Base-by-base conservation (phyloP, 495 filamentous ascomycete species). In the Articulospora tetracladia region DNA sequence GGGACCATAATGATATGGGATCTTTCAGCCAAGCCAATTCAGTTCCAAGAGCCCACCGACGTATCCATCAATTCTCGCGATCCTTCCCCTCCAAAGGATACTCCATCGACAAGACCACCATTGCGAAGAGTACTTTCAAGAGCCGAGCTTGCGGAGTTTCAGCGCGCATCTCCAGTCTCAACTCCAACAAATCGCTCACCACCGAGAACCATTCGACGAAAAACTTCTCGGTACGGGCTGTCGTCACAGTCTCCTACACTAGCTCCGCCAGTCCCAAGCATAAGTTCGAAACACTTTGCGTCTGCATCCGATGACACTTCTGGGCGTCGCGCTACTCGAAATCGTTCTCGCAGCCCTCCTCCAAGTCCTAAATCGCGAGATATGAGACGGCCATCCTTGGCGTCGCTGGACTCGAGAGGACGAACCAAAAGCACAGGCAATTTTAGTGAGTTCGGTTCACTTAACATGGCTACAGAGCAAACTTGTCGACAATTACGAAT, bases 1-100 rank as follows among this genome's bases (percentile, higher is more conserved):
- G 90, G 90, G 20, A 88, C 90, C 2, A 84, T 94, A 55, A 94
- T 94, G 88, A 85, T 92, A 22, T 94, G 91, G 89, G 78, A 83
- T 19, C 73, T 91, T 56, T 82, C 74, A 15, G 65, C 77, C 3
- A 77, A 74, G 55, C 70, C 67, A 32, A 70, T 68, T 30, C 74
- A 63, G 23, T 12, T 53, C 1, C 46, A 55, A 66, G 62, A 70
- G 19, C 49, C 66, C 23, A 17, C 50, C 10, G 62, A 68, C 27
- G 28, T 55, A 10, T 24, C 53, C 23, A 26, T 48, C 27, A 65
- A 73, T 24, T 70, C 73, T 23, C 74, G 76, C 22, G 72, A 77
- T 20, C 69, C 46, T 27, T 66, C 68, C 23, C 44, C 70, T 44
- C 63, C 64, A 44, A 77, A 71, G 52, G 76, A 77, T 32, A 66